Percentiles rank a stretch among this genome's conserved stretches.
phyloP scores from a whole-genome alignment of 352 stramenopile genomes.

The Thalassiosira delicatula region DNA sequence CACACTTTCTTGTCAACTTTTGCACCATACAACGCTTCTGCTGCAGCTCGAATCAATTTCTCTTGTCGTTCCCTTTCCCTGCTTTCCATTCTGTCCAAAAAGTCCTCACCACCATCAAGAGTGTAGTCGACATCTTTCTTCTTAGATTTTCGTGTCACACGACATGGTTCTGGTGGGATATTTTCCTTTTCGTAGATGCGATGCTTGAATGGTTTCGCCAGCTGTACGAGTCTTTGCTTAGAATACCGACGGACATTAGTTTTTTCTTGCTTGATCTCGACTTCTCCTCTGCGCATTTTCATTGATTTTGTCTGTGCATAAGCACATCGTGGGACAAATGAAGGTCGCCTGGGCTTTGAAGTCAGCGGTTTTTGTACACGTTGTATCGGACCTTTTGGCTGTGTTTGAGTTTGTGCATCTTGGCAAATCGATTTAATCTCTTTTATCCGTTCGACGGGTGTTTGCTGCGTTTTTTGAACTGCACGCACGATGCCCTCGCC shows the following conservation, averaged over 20 bases:
- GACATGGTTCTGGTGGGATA: background rate
- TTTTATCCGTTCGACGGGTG: too few species aligned
- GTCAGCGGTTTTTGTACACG: too few species aligned
- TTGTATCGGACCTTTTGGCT: too few species aligned
- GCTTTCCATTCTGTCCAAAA: constrained; percentile 49
- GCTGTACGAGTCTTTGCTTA: constrained; percentile 18
- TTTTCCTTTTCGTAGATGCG: constrained; percentile 20
- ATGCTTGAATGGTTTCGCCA: constrained; percentile 32
- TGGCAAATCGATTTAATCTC: too few species aligned
- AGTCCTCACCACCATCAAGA: constrained; percentile 12
- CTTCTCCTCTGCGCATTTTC: too few species aligned
- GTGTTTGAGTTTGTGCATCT: background rate
- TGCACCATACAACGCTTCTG: constrained; percentile 33
- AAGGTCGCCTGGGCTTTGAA: too few species aligned
- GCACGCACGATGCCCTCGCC: too few species aligned
- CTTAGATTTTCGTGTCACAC: constrained; percentile 15
- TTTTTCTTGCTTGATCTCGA: too few species aligned
- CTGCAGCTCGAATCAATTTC: constrained; percentile 23
- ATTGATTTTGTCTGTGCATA: too few species aligned
- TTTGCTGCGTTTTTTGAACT: too few species aligned
- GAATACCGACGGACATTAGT: constrained; percentile 34
- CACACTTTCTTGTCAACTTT: constrained; percentile 44
- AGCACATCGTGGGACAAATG: too few species aligned
- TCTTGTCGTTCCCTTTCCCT: constrained; percentile 35
- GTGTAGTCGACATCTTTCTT: background rate